Base-by-base conservation (phyloP, 2,329 filamentous ascomycete genomes). In the Exserohilum turcica region DNA sequence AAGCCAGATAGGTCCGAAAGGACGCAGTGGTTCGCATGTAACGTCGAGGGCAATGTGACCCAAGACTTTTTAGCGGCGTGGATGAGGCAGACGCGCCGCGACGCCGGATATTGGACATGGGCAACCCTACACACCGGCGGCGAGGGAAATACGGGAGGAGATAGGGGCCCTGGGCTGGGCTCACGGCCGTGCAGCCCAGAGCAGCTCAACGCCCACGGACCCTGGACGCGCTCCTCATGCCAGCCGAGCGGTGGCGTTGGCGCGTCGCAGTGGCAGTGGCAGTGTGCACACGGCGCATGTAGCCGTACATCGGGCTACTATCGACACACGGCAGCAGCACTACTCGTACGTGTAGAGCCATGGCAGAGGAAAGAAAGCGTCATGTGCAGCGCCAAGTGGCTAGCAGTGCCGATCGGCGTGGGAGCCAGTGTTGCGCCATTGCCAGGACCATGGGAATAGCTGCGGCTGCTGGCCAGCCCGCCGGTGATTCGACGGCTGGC, bases 41-140 rank as follows among this genome's bases (percentile, higher is more conserved):
- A 61, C 56, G 27, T 52, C n/a, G 36, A 33, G 15, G 29, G 49
- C 52, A 52, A 56, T 59, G 56, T 44, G 18, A 59, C 56, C 62
- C 54, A 61, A 64, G 57, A 29, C 53, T 29, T 31, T 28, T 46
- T 43, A 48, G 45, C 39, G 38, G 27, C 33, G 40, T 36, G 47
- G 39, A 52, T 47, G 45, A 56, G 56, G 55, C 51, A 61, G 52
- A 19, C 47, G 32, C 27, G 44, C 54, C 50, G 54, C 29, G 48
- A 45, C 46, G 46, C 56, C 48, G 51, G 54, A 56, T 28, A 59
- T 53, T 63, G 61, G 54, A 48, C 45, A 29, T 39, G 46, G 38
- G 52, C 35, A 39, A 21, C 15, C 46, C 24, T 40, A 38, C 56
- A 55, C 12, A n/a, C n/a, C n/a, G 32, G 19, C n/a, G 33, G n/a